Evolutionary conservation across 2,329 filamentous ascomycete species (phyloP).

Genomic region (Aspergillus tamarii): DNA sequence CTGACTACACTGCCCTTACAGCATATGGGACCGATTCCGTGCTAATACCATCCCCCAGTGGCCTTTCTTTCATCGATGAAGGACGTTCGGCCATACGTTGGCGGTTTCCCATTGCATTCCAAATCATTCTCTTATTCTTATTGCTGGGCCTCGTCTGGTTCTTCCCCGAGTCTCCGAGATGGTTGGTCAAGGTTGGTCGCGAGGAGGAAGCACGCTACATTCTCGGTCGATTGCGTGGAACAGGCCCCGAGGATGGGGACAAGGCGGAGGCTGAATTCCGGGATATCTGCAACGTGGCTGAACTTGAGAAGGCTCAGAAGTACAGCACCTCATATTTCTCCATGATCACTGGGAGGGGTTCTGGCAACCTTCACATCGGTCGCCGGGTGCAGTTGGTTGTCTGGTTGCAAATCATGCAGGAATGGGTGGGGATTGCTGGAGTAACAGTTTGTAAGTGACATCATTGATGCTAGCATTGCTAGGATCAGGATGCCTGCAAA

Average conservation of each 20-base stretch:
- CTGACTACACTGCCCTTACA: neutral
- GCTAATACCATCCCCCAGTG: constrained; percentile 36
- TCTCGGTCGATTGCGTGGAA: constrained; percentile 65
- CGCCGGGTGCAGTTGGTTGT: constrained; percentile 70
- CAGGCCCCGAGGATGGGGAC: constrained; percentile 54
- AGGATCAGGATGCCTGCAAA: neutral
- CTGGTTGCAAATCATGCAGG: constrained; percentile 72
- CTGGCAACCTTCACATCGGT: constrained; percentile 67
- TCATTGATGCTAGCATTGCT: neutral
- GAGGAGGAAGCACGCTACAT: constrained; percentile 70
- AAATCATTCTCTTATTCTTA: constrained; percentile 65
- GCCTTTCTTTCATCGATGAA: constrained; percentile 63
- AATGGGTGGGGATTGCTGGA: constrained; percentile 71
- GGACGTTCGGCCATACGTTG: constrained; percentile 63
- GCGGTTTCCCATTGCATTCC: constrained; percentile 72
- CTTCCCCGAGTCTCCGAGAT: constrained; percentile 67
- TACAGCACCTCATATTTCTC: constrained; percentile 60
- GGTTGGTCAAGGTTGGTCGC: constrained; percentile 66
- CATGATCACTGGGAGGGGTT: constrained; percentile 70
- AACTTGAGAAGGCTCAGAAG: constrained; percentile 61
- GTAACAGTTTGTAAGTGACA: constrained; percentile 60
- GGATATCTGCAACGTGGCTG: constrained; percentile 67
- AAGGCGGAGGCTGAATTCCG: constrained; percentile 66
- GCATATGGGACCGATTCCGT: no score
- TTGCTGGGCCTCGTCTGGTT: constrained; percentile 63